Conservation (phyloP, 768 basidiomycete species). For the Terana coerulea region DNA sequence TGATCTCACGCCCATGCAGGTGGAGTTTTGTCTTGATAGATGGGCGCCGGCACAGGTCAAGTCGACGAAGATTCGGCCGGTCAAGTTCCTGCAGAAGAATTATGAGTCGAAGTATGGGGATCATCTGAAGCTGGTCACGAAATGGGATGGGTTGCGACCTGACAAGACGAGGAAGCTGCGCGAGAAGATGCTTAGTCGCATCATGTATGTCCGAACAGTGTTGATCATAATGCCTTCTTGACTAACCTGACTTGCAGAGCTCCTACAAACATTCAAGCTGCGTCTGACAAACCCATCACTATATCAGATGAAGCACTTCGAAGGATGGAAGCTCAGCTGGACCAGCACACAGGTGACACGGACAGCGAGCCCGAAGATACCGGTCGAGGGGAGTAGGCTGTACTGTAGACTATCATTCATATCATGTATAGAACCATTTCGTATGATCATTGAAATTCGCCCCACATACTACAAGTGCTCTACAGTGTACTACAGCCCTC, state of each 20-base stretch:
- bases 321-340: background rate
- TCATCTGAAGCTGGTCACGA: background rate
- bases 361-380: background rate
- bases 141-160: background rate
- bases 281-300: background rate
- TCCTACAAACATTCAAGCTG: background rate
- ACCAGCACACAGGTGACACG: background rate
- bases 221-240: background rate
- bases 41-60: background rate
- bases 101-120: background rate
- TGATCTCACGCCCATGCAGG: background rate
- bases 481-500: background rate
- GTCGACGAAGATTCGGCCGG: background rate
- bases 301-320: background rate
- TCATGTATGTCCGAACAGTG: background rate
- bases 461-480: background rate
- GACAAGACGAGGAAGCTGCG: background rate
- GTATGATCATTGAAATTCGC: background rate
- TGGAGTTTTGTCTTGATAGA: background rate
- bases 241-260: background rate
- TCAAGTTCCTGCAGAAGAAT: background rate
- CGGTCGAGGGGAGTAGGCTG: background rate
- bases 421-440: background rate
- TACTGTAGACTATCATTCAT: background rate
- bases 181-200: background rate